Evolutionary conservation across 352 stramenopile species (phyloP).

Genomic region (Hyaloperonospora brassicae): DNA sequence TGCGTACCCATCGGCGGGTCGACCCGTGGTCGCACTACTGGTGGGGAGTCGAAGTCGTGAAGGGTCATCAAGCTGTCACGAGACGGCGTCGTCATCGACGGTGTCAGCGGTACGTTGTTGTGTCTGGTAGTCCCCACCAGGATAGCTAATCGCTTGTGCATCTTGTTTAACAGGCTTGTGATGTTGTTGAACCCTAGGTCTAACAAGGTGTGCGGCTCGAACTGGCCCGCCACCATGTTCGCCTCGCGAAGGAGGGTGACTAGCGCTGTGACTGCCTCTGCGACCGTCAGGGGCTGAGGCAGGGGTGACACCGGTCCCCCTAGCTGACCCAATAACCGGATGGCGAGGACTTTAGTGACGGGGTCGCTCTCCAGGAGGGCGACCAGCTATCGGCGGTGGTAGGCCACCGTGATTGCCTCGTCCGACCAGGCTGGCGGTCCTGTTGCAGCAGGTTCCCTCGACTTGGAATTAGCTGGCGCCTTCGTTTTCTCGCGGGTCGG

Average conservation of each 20-base stretch:
- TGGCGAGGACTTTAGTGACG: not conserved
- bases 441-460: not conserved
- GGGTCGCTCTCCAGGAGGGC: not conserved
- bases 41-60: no score
- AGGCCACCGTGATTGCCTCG: not conserved
- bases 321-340: not conserved
- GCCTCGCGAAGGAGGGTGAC: not conserved
- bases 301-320: not conserved
- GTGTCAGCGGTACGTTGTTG: no score
- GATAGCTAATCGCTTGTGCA: not conserved
- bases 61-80: no score
- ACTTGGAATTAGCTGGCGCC: no score
- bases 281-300: not conserved
- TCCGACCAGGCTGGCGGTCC: not conserved
- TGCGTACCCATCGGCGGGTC: no score
- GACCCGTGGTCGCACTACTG: no score
- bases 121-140: not conserved
- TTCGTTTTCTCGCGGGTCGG: no score
- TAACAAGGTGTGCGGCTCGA: not conserved
- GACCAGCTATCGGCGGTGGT: not conserved
- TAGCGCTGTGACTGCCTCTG: not conserved
- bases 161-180: not conserved
- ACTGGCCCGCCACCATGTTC: not conserved
- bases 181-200: no score
- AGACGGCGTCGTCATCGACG: no score